These are phyloP conservation scores for Alectoria sarmentosa DNA, from an alignment of 495 filamentous ascomycete species.

Conservation along the genomic window DNA sequence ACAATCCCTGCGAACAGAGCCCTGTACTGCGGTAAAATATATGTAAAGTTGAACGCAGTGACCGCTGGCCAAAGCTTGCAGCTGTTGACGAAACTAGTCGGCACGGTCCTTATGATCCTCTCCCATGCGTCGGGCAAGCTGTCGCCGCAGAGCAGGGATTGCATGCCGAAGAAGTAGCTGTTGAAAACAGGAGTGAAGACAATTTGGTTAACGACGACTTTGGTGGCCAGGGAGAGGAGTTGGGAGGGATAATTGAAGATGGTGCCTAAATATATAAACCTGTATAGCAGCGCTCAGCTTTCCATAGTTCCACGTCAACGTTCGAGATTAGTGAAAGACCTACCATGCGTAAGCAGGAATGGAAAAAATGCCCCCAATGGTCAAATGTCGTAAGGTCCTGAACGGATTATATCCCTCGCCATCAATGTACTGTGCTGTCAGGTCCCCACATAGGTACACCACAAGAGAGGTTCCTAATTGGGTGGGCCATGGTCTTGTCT, in stretches of 20 bases:
- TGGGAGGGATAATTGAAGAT: constrained; percentile 77
- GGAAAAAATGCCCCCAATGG: constrained; percentile 62
- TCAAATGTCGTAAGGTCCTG: constrained; percentile 62
- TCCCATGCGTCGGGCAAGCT: constrained; percentile 54
- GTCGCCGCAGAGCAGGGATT: constrained; percentile 56
- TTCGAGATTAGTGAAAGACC: constrained; percentile 1
- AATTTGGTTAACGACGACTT: constrained; percentile 75
- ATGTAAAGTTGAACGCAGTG: constrained; percentile 81
- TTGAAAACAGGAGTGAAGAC: constrained; percentile 85
- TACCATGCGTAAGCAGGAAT: constrained; percentile 80
- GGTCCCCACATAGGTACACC: constrained; percentile 73
- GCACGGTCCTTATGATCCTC: constrained; percentile 68
- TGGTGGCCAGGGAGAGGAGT: constrained; percentile 58
- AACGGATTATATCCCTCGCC: constrained; percentile 58
- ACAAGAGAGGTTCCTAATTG: constrained; percentile 69
- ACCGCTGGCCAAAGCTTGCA: constrained; percentile 89
- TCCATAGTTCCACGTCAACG: neutral
- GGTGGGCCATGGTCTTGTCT: constrained; percentile 63
- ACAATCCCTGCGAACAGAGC: constrained; percentile 65
- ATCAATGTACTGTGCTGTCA: constrained; percentile 59
- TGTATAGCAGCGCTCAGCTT: constrained; percentile 27
- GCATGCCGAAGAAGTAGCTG: constrained; percentile 85
- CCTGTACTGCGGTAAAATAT: constrained; percentile 68
- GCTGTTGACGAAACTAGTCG: constrained; percentile 66
- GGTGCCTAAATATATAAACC: constrained; percentile 75